phyloP scores from a whole-genome alignment of 192 early-diverging fungal genomes.

The Backusella mclennaniae region DNA sequence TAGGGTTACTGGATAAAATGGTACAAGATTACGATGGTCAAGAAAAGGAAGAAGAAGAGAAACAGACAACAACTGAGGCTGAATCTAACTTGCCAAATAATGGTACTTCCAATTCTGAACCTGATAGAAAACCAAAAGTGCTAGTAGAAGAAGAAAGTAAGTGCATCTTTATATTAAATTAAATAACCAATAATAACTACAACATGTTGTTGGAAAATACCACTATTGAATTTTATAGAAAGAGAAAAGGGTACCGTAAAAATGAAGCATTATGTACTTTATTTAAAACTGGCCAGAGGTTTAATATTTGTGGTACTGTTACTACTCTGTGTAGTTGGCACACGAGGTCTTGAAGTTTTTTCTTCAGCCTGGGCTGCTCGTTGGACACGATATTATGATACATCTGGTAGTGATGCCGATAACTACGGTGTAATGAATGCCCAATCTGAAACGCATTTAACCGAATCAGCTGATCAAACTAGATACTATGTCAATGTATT shows the following conservation, averaged over 20 bases:
- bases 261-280: slow-evolving; percentile 70
- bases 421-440: background rate
- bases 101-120: background rate
- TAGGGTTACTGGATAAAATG: slow-evolving; percentile 24
- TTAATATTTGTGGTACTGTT: slow-evolving; percentile 57
- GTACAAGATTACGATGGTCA: slow-evolving; percentile 28
- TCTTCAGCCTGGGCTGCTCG: slow-evolving; percentile 64
- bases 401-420: background rate
- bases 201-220: background rate
- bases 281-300: slow-evolving; percentile 63
- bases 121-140: slow-evolving; percentile 33
- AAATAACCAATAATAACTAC: background rate
- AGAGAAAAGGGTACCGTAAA: slow-evolving; percentile 78
- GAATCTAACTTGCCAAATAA: background rate
- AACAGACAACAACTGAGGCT: background rate
- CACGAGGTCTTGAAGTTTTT: slow-evolving; percentile 44
- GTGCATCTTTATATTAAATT: background rate
- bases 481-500: slow-evolving; percentile 57
- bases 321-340: slow-evolving; percentile 34
- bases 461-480: background rate
- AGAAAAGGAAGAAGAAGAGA: slow-evolving; percentile 13
- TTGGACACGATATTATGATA: slow-evolving; percentile 45
- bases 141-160: slow-evolving; percentile 47
- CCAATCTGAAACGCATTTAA: slow-evolving; percentile 14
- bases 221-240: slow-evolving; percentile 18